Evolutionary conservation across 352 stramenopile species (phyloP).

Genomic region (Phytophthora nicotianae): DNA sequence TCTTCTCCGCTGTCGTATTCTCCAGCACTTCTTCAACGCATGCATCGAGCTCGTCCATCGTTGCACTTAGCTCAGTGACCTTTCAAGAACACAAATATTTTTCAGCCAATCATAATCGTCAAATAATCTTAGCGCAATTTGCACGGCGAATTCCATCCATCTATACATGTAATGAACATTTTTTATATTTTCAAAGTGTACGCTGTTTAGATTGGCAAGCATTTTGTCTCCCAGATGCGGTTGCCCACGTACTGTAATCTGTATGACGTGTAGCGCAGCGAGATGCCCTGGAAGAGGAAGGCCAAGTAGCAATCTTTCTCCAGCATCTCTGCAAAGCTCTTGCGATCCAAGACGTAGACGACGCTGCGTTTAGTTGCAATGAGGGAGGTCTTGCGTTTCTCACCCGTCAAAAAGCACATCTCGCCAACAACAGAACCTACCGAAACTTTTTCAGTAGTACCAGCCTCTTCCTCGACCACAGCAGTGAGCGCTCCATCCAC

Average conservation of each 20-base stretch:
- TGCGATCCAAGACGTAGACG: conserved; percentile 67
- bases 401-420: conserved; percentile 76
- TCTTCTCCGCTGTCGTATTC: no score
- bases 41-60: no score
- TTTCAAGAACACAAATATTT: no score
- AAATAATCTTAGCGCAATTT: no score
- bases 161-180: no score
- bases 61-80: no score
- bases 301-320: conserved; percentile 63
- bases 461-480: conserved; percentile 80
- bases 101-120: no score
- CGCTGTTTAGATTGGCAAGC: conserved; percentile 59
- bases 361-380: conserved; percentile 62
- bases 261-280: conserved; percentile 76
- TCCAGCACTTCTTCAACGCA: no score
- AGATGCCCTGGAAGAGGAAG: conserved; percentile 80
- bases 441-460: conserved; percentile 73
- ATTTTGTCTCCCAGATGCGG: conserved; percentile 88
- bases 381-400: conserved; percentile 84
- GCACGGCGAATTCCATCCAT: no score
- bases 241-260: conserved; percentile 84
- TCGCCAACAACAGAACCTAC: conserved; percentile 79
- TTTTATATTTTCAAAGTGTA: neutral
- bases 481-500: conserved; percentile 68
- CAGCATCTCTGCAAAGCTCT: conserved; percentile 71